A percentile compares a stretch with the other conserved stretches of the same genome.
These are phyloP conservation scores for Fusarium pseudocircinatum DNA, from an alignment of 2,329 filamentous ascomycete genomes.

Conservation along the genomic window DNA sequence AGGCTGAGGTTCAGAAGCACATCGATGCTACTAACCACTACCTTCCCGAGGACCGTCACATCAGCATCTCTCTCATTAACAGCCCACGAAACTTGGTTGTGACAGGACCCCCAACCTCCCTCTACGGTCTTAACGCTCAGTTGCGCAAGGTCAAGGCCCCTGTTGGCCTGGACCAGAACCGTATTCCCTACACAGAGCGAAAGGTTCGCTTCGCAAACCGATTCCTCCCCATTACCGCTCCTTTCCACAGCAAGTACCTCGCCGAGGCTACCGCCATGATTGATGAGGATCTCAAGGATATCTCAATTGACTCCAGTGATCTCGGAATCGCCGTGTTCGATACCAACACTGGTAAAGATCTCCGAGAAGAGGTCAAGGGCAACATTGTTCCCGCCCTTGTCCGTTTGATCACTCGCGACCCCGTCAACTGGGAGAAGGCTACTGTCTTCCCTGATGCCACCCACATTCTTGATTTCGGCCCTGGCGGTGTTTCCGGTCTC, in stretches of 20 bases:
- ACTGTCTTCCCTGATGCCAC: constrained; percentile 91
- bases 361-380: constrained; percentile 74
- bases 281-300: constrained; percentile 84
- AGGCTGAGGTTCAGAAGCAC: constrained; percentile 91
- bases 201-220: constrained; percentile 97
- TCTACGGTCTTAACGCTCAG: constrained; percentile 95
- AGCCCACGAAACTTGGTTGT: constrained; percentile 97
- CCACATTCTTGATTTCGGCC: constrained; percentile 95
- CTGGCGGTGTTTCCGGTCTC: constrained; percentile 94
- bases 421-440: constrained; percentile 95
- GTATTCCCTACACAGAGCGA: constrained; percentile 92
- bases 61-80: constrained; percentile 94
- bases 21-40: constrained; percentile 98
- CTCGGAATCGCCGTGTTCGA: constrained; percentile 89
- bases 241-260: constrained; percentile 97
- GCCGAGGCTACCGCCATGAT: constrained; percentile 83
- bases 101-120: constrained; percentile 92
- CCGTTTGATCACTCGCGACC: constrained; percentile 92
- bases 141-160: constrained; percentile 97
- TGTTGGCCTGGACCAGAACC: constrained; percentile 95
- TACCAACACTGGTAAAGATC: constrained; percentile 87
- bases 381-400: constrained; percentile 88
- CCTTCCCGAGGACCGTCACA: constrained; percentile 89
- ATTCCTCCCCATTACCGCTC: constrained; percentile 96
- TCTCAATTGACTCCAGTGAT: constrained; percentile 76